These are phyloP conservation scores for Barbatosphaeria neglecta DNA, from an alignment of 495 filamentous ascomycete species.

Conservation along the genomic window DNA sequence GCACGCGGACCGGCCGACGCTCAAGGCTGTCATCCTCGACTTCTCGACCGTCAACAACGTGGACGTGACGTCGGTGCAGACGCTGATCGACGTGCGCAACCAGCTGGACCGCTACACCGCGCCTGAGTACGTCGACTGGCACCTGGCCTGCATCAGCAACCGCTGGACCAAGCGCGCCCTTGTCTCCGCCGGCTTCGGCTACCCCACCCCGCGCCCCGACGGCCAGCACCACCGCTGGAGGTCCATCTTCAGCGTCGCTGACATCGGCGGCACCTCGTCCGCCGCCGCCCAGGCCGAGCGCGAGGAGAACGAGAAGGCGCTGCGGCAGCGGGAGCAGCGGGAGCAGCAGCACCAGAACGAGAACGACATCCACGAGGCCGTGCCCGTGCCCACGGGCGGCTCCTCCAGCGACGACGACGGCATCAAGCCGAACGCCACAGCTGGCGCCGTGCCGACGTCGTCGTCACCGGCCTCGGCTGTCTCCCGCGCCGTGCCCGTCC, in stretches of 20 bases:
- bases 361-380: background rate
- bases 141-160: slow-evolving; percentile 90
- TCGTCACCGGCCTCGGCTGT: background rate
- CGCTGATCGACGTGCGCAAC: slow-evolving; percentile 94
- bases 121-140: slow-evolving; percentile 86
- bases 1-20: slow-evolving; percentile 50
- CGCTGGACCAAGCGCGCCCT: slow-evolving; percentile 96
- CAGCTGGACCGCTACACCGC: slow-evolving; percentile 83
- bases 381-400: background rate
- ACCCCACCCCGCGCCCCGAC: slow-evolving; percentile 49
- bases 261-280: slow-evolving; percentile 62
- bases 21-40: slow-evolving; percentile 90
- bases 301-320: slow-evolving; percentile 48
- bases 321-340: too few species aligned
- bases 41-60: slow-evolving; percentile 95
- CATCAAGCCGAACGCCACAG: background rate
- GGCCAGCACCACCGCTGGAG: slow-evolving; percentile 62
- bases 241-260: slow-evolving; percentile 90
- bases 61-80: slow-evolving; percentile 87
- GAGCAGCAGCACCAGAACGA: slow-evolving; percentile 10
- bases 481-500: slow-evolving; percentile 51
- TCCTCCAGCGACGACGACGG: background rate
- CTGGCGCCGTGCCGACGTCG: background rate
- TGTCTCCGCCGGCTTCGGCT: slow-evolving; percentile 86
- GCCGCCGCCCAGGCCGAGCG: slow-evolving; percentile 47